Percentiles rank a stretch among this genome's conserved stretches.
Evolutionary conservation across 148 eudicot genomes (phyloP).

Genomic region (Rhododendron griersonianum): DNA sequence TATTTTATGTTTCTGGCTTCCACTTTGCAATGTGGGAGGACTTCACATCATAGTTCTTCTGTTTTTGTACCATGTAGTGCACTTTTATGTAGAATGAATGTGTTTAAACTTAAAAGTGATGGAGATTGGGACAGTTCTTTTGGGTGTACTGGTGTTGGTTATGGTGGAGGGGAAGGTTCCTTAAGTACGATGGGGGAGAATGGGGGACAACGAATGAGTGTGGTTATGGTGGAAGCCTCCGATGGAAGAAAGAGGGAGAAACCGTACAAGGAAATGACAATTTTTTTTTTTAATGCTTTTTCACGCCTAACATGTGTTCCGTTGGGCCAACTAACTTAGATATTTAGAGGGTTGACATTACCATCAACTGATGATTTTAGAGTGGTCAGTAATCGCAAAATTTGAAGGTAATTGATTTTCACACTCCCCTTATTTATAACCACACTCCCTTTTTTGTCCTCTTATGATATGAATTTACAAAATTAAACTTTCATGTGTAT

Average conservation of each 20-base stretch:
- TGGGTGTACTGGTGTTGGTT: neutral
- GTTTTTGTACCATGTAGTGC: neutral
- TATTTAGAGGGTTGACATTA: too few species aligned
- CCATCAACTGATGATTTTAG: neutral
- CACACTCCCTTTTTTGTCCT: too few species aligned
- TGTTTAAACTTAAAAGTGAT: neutral
- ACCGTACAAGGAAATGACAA: neutral
- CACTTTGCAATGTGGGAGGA: neutral
- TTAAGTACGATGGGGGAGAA: neutral
- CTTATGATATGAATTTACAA: too few species aligned
- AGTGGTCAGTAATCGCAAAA: neutral
- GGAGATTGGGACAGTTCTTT: neutral
- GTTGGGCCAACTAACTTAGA: too few species aligned
- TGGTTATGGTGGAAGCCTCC: neutral
- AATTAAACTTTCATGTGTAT: too few species aligned
- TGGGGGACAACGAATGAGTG: neutral
- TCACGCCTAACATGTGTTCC: too few species aligned
- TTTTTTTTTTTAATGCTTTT: too few species aligned
- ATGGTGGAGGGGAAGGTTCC: neutral
- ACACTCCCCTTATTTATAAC: too few species aligned
- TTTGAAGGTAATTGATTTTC: too few species aligned
- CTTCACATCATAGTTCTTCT: neutral
- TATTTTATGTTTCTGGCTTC: neutral
- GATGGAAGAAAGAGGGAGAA: neutral
- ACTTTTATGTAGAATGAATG: neutral